Base-by-base conservation (phyloP, 345 rosid genomes). In the Populus euphratica region DNA sequence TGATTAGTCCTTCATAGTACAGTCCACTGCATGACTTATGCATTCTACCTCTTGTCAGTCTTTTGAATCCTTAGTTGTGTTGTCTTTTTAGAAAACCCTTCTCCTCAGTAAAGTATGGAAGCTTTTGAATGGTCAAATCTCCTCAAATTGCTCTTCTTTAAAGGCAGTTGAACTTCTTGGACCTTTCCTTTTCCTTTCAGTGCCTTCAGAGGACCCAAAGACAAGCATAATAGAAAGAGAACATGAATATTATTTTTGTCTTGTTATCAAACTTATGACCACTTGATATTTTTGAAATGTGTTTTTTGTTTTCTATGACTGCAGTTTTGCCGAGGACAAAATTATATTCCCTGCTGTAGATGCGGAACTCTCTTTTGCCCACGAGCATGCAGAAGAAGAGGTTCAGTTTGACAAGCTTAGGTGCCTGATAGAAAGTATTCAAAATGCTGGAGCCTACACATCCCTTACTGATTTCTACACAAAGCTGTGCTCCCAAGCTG, bases 261-360 rank as follows among this genome's bases (percentile, higher is more conserved):
- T 47, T 65, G 8, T n/a, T n/a, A 44, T 33, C 63, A 10, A 12
- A 70, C 70, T n/a, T 70, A 13, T 77, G 35, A 77, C 12, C 33
- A 52, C 75, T 74, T 50, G 5, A 11, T 67, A 23, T 73, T 74
- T 62, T 83, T 69, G 75, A 77, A 49, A 73, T 67, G 76, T 47
- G 70, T 75, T 74, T 39, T 65, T 43, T 73, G 59, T 36, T 77
- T 68, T 76, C 79, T 73, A 72, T 78, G 73, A 54, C 63, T 81
- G 88, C 91, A 89, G 91, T 83, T 81, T 89, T 77, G 91, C 90
- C 20, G 91, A 89, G 83, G 91, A 89, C 83, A 84, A 80, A 74
- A 87, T 89, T 76, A 87, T 89, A 83, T 89, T 89, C 81, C 91
- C 91, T 82, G 91, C 90, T 49, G 89, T 89, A 82, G 91, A 87